Conservation (phyloP, 2,329 filamentous ascomycete genomes). For the Colletotrichum sp. region DNA sequence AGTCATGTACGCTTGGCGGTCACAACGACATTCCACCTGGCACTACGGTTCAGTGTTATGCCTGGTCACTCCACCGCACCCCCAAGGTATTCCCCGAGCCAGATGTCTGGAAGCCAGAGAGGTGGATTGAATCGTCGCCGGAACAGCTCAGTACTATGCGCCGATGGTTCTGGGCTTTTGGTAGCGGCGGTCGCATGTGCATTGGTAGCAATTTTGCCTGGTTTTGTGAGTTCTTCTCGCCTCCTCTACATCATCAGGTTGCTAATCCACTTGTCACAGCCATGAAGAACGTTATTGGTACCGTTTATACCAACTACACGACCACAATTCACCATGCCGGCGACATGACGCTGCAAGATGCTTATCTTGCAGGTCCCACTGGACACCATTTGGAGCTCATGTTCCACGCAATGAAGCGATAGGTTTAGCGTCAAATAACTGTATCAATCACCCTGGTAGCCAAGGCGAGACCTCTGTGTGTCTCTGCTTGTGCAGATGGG, state of each 20-base stretch:
- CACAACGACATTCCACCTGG: background rate
- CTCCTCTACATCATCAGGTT: background rate
- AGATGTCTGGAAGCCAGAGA: background rate
- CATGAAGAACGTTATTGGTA: background rate
- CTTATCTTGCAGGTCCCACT: background rate
- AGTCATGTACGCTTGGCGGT: background rate
- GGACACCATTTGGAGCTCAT: background rate
- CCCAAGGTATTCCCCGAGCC: background rate
- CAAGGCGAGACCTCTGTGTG: background rate
- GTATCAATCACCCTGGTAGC: background rate
- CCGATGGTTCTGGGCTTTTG: background rate
- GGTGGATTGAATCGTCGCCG: background rate
- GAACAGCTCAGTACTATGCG: background rate
- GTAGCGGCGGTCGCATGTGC: background rate
- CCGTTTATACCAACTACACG: background rate
- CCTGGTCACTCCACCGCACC: background rate
- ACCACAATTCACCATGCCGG: background rate
- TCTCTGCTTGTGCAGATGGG: background rate
- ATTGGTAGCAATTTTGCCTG: background rate
- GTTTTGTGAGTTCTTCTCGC: background rate
- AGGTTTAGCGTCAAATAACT: rapidly evolving
- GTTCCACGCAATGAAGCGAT: background rate
- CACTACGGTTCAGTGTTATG: background rate
- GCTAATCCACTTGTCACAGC: background rate
- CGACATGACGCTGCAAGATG: background rate